Percentiles rank a stretch among this genome's conserved stretches.
These are phyloP conservation scores for Stenocarpella maydis DNA, from an alignment of 2,329 filamentous ascomycete genomes.

Conservation along the genomic window DNA sequence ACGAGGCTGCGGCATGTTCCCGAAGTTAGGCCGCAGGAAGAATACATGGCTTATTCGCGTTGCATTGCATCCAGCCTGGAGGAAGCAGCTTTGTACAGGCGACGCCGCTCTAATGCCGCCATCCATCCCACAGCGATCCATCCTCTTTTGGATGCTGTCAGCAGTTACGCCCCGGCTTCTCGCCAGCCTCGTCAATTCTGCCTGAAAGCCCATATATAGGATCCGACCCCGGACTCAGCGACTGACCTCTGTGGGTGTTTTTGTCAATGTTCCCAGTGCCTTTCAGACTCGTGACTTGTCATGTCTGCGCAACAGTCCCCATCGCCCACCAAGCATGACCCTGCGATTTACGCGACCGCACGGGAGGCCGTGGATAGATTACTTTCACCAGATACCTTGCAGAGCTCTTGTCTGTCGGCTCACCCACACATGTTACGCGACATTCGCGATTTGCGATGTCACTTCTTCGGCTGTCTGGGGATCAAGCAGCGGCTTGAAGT, in stretches of 20 bases:
- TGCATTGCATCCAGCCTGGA: not conserved
- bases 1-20: conserved; percentile 12
- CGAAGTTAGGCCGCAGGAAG: conserved; percentile 4
- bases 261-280: not conserved
- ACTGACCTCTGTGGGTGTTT: no score
- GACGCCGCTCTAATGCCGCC: conserved; percentile 4
- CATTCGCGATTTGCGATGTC: conserved; percentile 8
- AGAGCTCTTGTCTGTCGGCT: conserved; percentile 20
- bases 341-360: conserved; percentile 8
- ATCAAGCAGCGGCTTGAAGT: conserved; percentile 22
- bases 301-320: conserved; percentile 2
- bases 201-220: not conserved
- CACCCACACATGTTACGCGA: conserved; percentile 13
- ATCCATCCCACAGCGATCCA: conserved; percentile 15
- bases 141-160: not conserved
- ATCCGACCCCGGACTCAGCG: not conserved
- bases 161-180: not conserved
- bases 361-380: not conserved
- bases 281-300: not conserved
- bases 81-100: not conserved
- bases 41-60: not conserved
- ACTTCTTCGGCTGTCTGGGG: conserved; percentile 30
- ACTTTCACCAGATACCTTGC: not conserved
- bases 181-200: conserved; percentile 16
- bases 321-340: not conserved